Base-by-base conservation (phyloP, 225 moss, liverwort and hornwort genomes). In the Physcomitrellopsis africana region DNA sequence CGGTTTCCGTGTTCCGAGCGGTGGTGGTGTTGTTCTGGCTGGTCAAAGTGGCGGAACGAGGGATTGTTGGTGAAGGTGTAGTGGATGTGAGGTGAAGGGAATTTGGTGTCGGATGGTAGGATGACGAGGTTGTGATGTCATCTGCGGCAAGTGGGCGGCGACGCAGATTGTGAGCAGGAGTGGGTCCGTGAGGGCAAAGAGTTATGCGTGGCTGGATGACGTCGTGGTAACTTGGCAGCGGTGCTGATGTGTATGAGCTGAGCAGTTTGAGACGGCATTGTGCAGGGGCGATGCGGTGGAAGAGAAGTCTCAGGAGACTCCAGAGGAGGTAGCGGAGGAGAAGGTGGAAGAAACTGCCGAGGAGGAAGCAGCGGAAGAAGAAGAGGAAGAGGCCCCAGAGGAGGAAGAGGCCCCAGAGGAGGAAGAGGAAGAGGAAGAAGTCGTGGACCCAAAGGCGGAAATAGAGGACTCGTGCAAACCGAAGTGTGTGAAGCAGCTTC, bases 401-500 rank as follows among this genome's bases (percentile, higher is more conserved):
- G 81, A 77, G 51, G 58, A 75, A 57, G 69, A 48, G 18, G 63
- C 46, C 13, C 51, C 69, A 3, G 81, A 72, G 27, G 75, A 78
- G 5, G 80, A 77, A 15, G 84, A 81, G 44, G 85, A 86, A 61
- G 89, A 72, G 45, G 85, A 84, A 68, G 89, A 89, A 65, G 3
- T 47, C 26, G 89, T 86, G 15, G 89, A 89, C 66, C 86, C 89
- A 10, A 89, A 89, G 72, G 2, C 45, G 1, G 81, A 82, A 16
- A 79, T 86, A 52, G 89, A 89, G 78, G 17, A 61, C 0, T 72
- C 46, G 61, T 89, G 89, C 80, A 86, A 82, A 65, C 89, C 89
- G 59, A 89, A 86, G 83, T 89, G 89, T 58, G 89, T 84, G 77
- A 86, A 76, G 73, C 86, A 86, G 73, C 69, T 89, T 63, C 58